Percentiles rank a stretch among this genome's conserved stretches.
phyloP scores from a whole-genome alignment of 1,139 yeast genomes.

The Geotrichum europaeum region DNA sequence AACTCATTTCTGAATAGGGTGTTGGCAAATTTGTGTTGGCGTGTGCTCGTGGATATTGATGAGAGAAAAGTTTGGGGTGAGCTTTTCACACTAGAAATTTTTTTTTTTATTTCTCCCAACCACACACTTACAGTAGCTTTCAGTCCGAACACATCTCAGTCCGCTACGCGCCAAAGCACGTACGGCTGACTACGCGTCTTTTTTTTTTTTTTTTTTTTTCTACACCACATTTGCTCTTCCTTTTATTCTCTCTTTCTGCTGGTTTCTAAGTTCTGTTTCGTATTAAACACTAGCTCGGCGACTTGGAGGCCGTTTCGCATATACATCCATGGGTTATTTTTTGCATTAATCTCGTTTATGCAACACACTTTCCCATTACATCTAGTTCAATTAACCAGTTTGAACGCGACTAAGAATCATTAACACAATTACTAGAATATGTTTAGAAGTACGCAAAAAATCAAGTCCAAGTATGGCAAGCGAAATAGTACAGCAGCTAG shows the following conservation, averaged over 20 bases:
- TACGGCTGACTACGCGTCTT: neutral
- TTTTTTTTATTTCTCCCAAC: conserved; percentile 10
- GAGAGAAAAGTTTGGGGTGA: neutral
- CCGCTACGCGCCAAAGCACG: neutral
- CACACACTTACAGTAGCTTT: neutral
- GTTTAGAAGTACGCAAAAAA: neutral
- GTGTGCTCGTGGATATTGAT: neutral
- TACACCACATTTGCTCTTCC: neutral
- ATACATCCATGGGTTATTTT: neutral
- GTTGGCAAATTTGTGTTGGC: neutral
- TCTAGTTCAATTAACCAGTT: neutral
- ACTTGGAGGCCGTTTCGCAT: neutral
- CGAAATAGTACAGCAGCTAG: conserved; percentile 7
- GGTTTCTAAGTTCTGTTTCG: neutral
- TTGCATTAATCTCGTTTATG: neutral
- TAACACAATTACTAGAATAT: neutral
- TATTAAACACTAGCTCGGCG: neutral
- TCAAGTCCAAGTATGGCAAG: conserved; percentile 13
- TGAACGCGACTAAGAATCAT: neutral
- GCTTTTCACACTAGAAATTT: neutral
- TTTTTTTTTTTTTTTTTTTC: neutral
- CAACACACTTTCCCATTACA: neutral
- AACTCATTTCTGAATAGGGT: conserved; percentile 3
- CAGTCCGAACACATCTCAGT: neutral
- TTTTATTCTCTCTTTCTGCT: neutral